These are phyloP conservation scores for Asterophora parasitica DNA, from an alignment of 768 basidiomycete species.

Conservation along the genomic window DNA sequence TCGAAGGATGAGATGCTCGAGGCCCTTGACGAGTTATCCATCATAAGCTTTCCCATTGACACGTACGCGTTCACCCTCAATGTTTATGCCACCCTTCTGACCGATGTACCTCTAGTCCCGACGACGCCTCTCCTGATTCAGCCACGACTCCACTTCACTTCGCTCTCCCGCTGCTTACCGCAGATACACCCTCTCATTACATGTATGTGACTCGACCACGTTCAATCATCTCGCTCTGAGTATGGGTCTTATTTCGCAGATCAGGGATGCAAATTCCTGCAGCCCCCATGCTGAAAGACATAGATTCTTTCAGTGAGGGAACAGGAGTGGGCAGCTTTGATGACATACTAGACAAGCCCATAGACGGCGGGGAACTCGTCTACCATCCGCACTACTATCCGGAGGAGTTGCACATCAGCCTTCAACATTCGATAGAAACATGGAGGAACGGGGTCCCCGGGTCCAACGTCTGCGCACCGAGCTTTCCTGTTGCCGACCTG, in stretches of 20 bases:
- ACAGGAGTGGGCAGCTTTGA: conserved; percentile 50
- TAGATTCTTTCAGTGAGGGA: conserved; percentile 59
- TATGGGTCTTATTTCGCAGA: conserved; percentile 7
- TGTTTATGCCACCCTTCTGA: not conserved
- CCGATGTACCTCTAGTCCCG: not conserved
- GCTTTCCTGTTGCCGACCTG: conserved; percentile 5
- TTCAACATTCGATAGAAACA: conserved; percentile 27
- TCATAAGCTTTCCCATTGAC: conserved; percentile 6
- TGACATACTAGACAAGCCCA: conserved; percentile 32
- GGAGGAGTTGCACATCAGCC: conserved; percentile 15
- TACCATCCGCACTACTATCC: conserved; percentile 17
- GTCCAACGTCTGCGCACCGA: conserved; percentile 15
- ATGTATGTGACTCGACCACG: conserved; percentile 13
- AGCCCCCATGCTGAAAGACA: conserved; percentile 50
- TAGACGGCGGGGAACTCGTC: conserved; percentile 32
- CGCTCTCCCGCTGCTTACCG: conserved; percentile 10
- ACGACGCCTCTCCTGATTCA: conserved; percentile 4
- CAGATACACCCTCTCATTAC: conserved; percentile 9
- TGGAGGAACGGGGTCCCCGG: conserved; percentile 41
- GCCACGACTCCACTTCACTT: conserved; percentile 6
- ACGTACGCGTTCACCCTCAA: not conserved
- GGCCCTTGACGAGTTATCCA: not conserved
- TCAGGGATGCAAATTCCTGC: conserved; percentile 27
- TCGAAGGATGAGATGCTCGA: conserved; percentile 2
- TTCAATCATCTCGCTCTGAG: conserved; percentile 2